Base-by-base conservation (phyloP, 1,284 basidiomycete species). In the Tylopilus sp. region DNA sequence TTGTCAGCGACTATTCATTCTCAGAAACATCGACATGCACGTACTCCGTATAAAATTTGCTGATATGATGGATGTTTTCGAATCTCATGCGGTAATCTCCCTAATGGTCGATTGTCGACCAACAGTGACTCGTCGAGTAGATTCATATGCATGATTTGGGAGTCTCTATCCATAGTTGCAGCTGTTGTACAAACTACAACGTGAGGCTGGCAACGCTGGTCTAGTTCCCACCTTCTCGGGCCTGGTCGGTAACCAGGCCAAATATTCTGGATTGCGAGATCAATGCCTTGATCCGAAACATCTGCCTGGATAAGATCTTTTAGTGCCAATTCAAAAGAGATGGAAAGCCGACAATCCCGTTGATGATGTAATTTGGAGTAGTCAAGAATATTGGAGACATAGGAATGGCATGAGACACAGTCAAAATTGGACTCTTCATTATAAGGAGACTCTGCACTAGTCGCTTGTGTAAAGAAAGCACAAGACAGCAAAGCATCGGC, bases 401-500 rank as follows among this genome's bases (percentile, higher is more conserved):
- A 47, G 18, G 44, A 0, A 1, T 0, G 4, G 70, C 39, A 41
- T 41, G 39, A 26, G 4, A 70, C 55, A 15, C 6, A 26, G 4
- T 22, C 44, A n/a, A n/a, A n/a, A n/a, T n/a, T n/a, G n/a, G n/a
- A n/a, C n/a, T n/a, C n/a, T n/a, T n/a, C n/a, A n/a, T n/a, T n/a
- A n/a, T n/a, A n/a, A n/a, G n/a, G 15, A 41, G 15, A 41, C 13
- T 16, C 39, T 16, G 15, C 16, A 15, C 39, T 2, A 16, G 22
- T 47, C 9, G 44, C 18, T 47, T 22, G 4, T 9, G 82, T 62
- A 1, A 73, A 49, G 15, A 84, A 75, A 0, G 79, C 71, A 58
- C 80, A 86, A 47, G 81, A 72, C 1, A 84, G 63, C 1, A 82
- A 70, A 4, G 76, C 67, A 2, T 73, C 60, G 9, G 81, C 44